Percentiles rank a stretch among this genome's conserved stretches.
Conservation (phyloP, 176 grass and related monocot species). For the Guadua angustifolia region DNA sequence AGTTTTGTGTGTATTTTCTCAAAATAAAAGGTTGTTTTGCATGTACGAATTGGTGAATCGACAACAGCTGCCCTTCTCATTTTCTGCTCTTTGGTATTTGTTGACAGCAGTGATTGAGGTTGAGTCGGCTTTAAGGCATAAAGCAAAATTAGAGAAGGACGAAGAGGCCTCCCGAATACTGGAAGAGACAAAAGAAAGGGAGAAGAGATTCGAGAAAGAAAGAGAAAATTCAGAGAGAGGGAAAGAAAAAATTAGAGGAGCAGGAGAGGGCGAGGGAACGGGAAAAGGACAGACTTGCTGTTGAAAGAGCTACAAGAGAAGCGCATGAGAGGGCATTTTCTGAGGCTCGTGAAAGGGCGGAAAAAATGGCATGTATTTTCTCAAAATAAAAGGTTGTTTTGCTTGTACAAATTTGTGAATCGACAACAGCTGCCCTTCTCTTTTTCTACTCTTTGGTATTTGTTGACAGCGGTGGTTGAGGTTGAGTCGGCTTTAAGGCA, state of each 20-base stretch:
- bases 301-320: slow-evolving; percentile 90
- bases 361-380: too few relatives aligned
- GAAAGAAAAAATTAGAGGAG: slow-evolving; percentile 59
- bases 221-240: slow-evolving; percentile 55
- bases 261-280: slow-evolving; percentile 79
- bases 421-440: too few relatives aligned
- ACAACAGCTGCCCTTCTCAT: neutral
- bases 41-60: slow-evolving; percentile 3
- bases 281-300: slow-evolving; percentile 78
- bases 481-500: too few relatives aligned
- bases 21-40: neutral
- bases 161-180: slow-evolving; percentile 41
- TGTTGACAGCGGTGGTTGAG: too few relatives aligned
- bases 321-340: slow-evolving; percentile 68
- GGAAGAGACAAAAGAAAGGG: slow-evolving; percentile 64
- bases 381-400: too few relatives aligned
- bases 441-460: too few relatives aligned
- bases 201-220: slow-evolving; percentile 57
- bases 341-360: slow-evolving; percentile 73
- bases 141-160: slow-evolving; percentile 66
- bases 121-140: slow-evolving; percentile 85
- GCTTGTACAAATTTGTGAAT: too few relatives aligned
- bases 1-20: neutral
- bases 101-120: slow-evolving; percentile 48
- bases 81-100: slow-evolving; percentile 38